Conservation (phyloP, 2,329 filamentous ascomycete genomes). For the Colletotrichum eleusines region DNA sequence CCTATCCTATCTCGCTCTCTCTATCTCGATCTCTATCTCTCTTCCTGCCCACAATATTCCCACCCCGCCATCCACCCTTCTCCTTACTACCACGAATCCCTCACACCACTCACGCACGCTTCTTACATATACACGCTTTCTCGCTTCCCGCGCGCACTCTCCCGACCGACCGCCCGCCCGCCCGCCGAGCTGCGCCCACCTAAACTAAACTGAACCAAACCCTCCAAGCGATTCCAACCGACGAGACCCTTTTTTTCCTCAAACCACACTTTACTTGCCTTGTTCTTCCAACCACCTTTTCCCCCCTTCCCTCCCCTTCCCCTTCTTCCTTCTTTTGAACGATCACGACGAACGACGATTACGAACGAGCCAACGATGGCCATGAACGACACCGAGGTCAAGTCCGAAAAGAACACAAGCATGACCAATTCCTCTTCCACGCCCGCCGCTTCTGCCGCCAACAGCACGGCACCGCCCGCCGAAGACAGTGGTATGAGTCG, state of each 20-base stretch:
- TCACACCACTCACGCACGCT: background rate
- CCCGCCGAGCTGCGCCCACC: constrained; percentile 37
- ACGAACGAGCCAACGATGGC: constrained; percentile 51
- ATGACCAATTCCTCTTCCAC: constrained; percentile 54
- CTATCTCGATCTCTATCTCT: constrained; percentile 1
- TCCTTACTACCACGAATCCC: too few relatives aligned
- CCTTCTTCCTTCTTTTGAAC: constrained; percentile 42
- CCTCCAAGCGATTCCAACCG: constrained; percentile 39
- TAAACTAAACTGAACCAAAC: constrained; percentile 32
- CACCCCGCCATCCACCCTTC: constrained; percentile 28
- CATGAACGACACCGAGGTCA: constrained; percentile 55
- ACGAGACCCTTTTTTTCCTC: constrained; percentile 45
- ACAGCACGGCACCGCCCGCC: constrained; percentile 46
- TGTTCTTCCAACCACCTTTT: constrained; percentile 43
- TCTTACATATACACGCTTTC: constrained; percentile 12
- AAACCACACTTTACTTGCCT: constrained; percentile 27
- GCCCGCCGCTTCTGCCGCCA: constrained; percentile 43
- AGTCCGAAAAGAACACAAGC: constrained; percentile 53
- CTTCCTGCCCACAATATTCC: constrained; percentile 39
- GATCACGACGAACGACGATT: constrained; percentile 53
- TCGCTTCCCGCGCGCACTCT: constrained; percentile 40
- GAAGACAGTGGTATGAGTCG: constrained; percentile 56
- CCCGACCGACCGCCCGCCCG: background rate
- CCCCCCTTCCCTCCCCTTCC: too few relatives aligned
- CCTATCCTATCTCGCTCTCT: background rate